phyloP scores from a whole-genome alignment of 495 filamentous ascomycete species.

The Penicillium alfredii region DNA sequence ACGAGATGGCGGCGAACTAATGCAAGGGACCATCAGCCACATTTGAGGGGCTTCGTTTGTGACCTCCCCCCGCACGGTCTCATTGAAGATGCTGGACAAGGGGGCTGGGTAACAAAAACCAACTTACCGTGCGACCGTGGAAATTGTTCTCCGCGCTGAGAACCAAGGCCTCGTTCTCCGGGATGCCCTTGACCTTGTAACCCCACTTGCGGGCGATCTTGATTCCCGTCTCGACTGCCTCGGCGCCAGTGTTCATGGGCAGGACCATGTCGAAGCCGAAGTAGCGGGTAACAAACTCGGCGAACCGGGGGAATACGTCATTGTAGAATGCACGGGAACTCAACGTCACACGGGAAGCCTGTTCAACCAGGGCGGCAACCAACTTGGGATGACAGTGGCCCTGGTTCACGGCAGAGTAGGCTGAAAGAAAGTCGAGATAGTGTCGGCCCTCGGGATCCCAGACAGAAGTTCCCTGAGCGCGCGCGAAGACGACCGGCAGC shows the following conservation, averaged over 20 bases:
- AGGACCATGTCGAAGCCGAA: slow-evolving; percentile 99
- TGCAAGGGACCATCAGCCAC: slow-evolving; percentile 18
- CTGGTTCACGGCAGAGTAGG: slow-evolving; percentile 97
- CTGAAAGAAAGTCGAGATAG: slow-evolving; percentile 96
- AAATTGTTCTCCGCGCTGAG: slow-evolving; percentile 89
- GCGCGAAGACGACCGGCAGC: slow-evolving; percentile 84
- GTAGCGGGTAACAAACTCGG: slow-evolving; percentile 78
- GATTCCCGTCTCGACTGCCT: slow-evolving; percentile 97
- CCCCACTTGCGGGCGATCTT: slow-evolving; percentile 99
- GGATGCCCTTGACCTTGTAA: slow-evolving; percentile 92
- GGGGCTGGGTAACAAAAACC: neutral
- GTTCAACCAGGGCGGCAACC: slow-evolving; percentile 80
- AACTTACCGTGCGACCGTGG: slow-evolving; percentile 84
- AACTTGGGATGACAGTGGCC: slow-evolving; percentile 98
- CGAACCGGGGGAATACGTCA: slow-evolving; percentile 96
- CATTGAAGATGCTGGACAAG: neutral
- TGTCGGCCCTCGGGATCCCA: slow-evolving; percentile 97
- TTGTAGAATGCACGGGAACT: slow-evolving; percentile 98
- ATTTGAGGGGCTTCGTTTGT: neutral
- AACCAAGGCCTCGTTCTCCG: slow-evolving; percentile 75
- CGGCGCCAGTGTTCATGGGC: slow-evolving; percentile 98
- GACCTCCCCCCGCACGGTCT: too few relatives aligned
- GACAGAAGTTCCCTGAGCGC: slow-evolving; percentile 75
- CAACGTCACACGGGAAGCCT: slow-evolving; percentile 84
- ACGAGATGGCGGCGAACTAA: slow-evolving; percentile 91